Conservation (phyloP, 257 asterid species). For the Penstemon barbatus region DNA sequence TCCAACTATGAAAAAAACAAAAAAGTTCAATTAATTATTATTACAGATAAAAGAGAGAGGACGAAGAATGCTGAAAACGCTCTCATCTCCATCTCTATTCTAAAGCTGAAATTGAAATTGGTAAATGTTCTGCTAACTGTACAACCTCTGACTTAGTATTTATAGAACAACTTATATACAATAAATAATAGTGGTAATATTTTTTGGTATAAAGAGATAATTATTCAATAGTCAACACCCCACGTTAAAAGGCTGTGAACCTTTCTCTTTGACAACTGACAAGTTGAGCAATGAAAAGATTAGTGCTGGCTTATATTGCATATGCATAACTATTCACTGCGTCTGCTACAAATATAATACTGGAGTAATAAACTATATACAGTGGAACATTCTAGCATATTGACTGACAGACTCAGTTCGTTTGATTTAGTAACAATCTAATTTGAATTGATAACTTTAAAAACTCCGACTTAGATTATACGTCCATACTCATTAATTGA, state of each 20-base stretch:
- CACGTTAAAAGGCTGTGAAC: constrained; percentile 33
- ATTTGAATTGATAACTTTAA: too few relatives aligned
- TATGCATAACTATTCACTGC: constrained; percentile 31
- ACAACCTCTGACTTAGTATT: constrained; percentile 47
- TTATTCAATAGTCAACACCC: constrained; percentile 34
- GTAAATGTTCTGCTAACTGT: constrained; percentile 25
- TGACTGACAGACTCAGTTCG: not conserved
- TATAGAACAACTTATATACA: constrained; percentile 30
- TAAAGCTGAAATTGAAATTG: not conserved
- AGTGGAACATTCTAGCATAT: constrained; percentile 2
- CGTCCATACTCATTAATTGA: not conserved
- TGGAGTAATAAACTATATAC: not conserved
- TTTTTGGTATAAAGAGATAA: constrained; percentile 14
- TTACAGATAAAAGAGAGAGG: constrained; percentile 44
- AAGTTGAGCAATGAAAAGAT: constrained; percentile 20
- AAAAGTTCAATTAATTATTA: not conserved
- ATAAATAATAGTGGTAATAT: not conserved
- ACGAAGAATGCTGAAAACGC: constrained; percentile 35
- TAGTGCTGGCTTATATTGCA: constrained; percentile 30
- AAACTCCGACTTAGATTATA: too few relatives aligned
- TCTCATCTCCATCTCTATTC: constrained; percentile 32
- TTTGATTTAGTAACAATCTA: too few relatives aligned
- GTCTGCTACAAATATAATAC: constrained; percentile 6
- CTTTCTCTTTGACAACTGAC: constrained; percentile 21
- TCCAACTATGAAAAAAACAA: constrained; percentile 31